phyloP scores from a whole-genome alignment of 495 filamentous ascomycete genomes.

The Geopyxis carbonaria region DNA sequence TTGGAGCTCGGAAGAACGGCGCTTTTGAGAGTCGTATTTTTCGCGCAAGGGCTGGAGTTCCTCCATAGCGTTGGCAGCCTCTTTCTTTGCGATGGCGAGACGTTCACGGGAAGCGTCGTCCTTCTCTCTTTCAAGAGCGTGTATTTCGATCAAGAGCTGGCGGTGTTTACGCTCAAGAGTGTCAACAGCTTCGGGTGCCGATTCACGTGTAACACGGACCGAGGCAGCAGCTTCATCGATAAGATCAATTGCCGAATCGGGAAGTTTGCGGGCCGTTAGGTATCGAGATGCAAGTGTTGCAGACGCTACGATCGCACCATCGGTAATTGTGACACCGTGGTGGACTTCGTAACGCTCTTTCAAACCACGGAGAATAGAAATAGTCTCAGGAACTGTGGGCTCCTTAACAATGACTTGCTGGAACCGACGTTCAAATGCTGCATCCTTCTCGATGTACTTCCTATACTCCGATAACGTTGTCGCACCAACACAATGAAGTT shows the following conservation, averaged over 20 bases:
- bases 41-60: constrained; percentile 81
- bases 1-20: constrained; percentile 74
- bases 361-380: constrained; percentile 89
- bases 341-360: constrained; percentile 97
- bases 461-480: constrained; percentile 90
- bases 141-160: constrained; percentile 90
- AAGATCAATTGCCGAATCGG: constrained; percentile 90
- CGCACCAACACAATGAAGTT: constrained; percentile 93
- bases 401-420: constrained; percentile 96
- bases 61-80: constrained; percentile 80
- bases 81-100: constrained; percentile 63
- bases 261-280: constrained; percentile 72
- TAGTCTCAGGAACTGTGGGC: constrained; percentile 68
- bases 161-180: constrained; percentile 74
- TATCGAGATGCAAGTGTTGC: constrained; percentile 82
- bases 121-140: constrained; percentile 81
- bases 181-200: constrained; percentile 85
- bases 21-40: constrained; percentile 86
- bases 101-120: constrained; percentile 78
- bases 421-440: constrained; percentile 93
- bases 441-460: constrained; percentile 98
- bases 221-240: constrained; percentile 93
- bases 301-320: constrained; percentile 79
- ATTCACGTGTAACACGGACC: constrained; percentile 84
- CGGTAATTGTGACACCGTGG: constrained; percentile 89